Evolutionary conservation across 2,329 filamentous ascomycete species (phyloP).

Genomic region (Penicillium sumatraense): DNA sequence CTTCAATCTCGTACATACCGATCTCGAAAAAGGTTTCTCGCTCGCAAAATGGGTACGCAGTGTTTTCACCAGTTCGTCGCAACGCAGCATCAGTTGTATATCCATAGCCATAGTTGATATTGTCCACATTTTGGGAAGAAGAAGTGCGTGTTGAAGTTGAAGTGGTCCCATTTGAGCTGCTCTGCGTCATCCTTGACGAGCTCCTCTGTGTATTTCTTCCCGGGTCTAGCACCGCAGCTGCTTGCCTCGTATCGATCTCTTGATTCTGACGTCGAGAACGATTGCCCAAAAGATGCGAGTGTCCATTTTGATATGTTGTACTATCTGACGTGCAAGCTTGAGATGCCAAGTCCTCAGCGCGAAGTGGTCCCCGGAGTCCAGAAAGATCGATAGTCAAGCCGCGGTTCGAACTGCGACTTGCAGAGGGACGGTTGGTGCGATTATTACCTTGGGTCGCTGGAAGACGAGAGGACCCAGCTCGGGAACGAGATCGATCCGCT

Average conservation of each 20-base stretch:
- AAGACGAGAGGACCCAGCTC: not conserved
- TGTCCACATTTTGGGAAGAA: no score
- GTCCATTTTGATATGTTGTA: constrained; percentile 8
- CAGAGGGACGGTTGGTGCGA: not conserved
- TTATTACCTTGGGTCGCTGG: not conserved
- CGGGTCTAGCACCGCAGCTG: not conserved
- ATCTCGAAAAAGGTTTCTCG: not conserved
- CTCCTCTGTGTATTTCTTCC: not conserved
- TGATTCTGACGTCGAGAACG: constrained; percentile 8
- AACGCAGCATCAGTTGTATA: no score
- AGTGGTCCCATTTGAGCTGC: no score
- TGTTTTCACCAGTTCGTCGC: no score
- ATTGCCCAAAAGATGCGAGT: not conserved
- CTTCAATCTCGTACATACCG: no score
- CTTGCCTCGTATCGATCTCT: not conserved
- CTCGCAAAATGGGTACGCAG: no score
- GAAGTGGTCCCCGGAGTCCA: not conserved
- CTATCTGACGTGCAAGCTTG: constrained; percentile 14
- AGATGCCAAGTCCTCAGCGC: constrained; percentile 12
- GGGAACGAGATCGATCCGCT: not conserved
- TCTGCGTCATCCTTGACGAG: no score
- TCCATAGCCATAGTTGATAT: constrained; percentile 5
- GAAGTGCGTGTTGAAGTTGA: no score
- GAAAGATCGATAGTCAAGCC: not conserved
- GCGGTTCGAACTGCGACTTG: no score